Conservation (phyloP, 257 asterid species). For the Nicotiana sylvestris region DNA sequence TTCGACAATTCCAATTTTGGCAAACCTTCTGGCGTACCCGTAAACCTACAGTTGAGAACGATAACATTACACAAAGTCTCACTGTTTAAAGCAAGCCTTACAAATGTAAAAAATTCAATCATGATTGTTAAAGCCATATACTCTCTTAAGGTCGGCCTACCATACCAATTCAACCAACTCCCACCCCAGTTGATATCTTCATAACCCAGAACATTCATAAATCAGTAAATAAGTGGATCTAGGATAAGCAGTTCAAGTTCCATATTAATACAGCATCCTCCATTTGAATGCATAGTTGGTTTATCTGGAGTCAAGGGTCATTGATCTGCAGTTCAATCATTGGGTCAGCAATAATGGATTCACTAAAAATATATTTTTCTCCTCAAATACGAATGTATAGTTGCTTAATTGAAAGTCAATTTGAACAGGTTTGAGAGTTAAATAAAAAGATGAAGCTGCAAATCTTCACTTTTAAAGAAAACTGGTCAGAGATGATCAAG, state of each 20-base stretch:
- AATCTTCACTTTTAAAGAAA: slow-evolving; percentile 2
- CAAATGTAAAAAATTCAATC: background rate
- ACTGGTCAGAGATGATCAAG: background rate
- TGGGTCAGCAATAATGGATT: background rate
- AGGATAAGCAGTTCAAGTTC: background rate
- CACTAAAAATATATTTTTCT: background rate
- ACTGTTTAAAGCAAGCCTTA: background rate
- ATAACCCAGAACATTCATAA: slow-evolving; percentile 3
- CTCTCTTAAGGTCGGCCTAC: background rate
- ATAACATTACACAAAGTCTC: background rate
- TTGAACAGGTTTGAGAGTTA: background rate
- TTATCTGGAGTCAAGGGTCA: background rate
- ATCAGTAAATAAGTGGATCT: background rate
- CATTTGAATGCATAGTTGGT: background rate
- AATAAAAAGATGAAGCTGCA: background rate
- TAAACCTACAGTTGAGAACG: slow-evolving; percentile 51
- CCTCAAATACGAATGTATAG: background rate
- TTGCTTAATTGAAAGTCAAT: background rate
- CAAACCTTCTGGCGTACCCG: slow-evolving; percentile 87
- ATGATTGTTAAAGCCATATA: background rate
- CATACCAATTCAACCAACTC: background rate
- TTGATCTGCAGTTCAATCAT: background rate
- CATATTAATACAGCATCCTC: background rate
- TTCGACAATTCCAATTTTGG: slow-evolving; percentile 68
- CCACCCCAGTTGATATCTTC: background rate